These are phyloP conservation scores for Amylocystis lapponica DNA, from an alignment of 768 basidiomycete genomes.

Conservation along the genomic window DNA sequence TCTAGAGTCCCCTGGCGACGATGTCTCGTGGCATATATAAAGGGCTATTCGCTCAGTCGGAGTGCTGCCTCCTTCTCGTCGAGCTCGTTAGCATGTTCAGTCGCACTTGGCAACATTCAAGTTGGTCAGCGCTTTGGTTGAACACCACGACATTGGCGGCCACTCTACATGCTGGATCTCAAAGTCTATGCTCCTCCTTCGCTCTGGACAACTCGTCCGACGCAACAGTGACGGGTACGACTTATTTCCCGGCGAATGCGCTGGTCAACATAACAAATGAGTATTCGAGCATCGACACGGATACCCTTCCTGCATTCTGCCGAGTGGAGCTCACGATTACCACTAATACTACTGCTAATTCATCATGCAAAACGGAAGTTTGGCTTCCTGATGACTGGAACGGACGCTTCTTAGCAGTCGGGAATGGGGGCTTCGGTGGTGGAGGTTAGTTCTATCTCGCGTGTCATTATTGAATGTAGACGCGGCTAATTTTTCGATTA, in stretches of 20 bases:
- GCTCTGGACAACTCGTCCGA: not conserved
- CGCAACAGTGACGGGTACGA: slow-evolving; percentile 6
- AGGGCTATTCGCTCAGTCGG: too few relatives aligned
- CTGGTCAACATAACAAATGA: slow-evolving; percentile 17
- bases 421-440: slow-evolving; percentile 24
- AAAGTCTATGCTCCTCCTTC: slow-evolving; percentile 7
- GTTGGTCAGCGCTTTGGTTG: not conserved
- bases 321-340: slow-evolving; percentile 20
- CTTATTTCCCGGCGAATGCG: slow-evolving; percentile 10
- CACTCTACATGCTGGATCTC: not conserved
- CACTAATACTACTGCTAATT: slow-evolving; percentile 18
- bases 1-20: too few relatives aligned
- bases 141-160: not conserved
- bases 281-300: slow-evolving; percentile 16
- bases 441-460: slow-evolving; percentile 15
- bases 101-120: not conserved
- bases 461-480: not conserved
- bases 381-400: slow-evolving; percentile 29
- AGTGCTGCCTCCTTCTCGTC: too few relatives aligned
- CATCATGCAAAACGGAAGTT: slow-evolving; percentile 17
- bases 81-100: not conserved
- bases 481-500: slow-evolving; percentile 1
- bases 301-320: slow-evolving; percentile 18
- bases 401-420: slow-evolving; percentile 22
- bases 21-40: too few relatives aligned